A percentile compares a stretch with the other conserved stretches of the same genome.
Conservation (phyloP, 305 asterid genomes). For the Euphrasia arctica region DNA sequence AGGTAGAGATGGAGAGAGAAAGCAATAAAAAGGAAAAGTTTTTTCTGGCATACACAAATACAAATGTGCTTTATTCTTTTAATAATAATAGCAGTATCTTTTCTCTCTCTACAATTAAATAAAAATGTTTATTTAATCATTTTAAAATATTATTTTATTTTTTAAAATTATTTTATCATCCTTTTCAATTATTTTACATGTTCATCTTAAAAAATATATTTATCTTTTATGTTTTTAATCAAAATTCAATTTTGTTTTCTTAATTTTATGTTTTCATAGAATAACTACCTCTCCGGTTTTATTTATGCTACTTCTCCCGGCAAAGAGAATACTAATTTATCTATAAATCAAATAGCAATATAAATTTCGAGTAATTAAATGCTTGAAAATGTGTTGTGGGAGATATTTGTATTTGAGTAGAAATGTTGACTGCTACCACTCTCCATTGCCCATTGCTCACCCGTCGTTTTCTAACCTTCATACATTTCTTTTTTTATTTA, state of each 20-base stretch:
- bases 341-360: too few relatives aligned
- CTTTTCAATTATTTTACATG: too few relatives aligned
- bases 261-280: too few relatives aligned
- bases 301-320: too few relatives aligned
- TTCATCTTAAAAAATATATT: too few relatives aligned
- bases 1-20: slow-evolving; percentile 26
- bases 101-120: slow-evolving; percentile 4
- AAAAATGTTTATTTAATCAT: background rate
- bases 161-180: too few relatives aligned
- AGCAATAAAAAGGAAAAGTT: slow-evolving; percentile 55
- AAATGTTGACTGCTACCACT: slow-evolving; percentile 47
- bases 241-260: too few relatives aligned
- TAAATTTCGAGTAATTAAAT: too few relatives aligned
- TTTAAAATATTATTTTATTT: too few relatives aligned
- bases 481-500: background rate
- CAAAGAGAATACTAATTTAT: too few relatives aligned
- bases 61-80: slow-evolving; percentile 43
- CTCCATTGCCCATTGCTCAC: slow-evolving; percentile 19
- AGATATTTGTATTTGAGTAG: slow-evolving; percentile 24
- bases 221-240: too few relatives aligned
- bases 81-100: slow-evolving; percentile 31
- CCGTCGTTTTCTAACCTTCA: background rate
- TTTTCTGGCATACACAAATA: slow-evolving; percentile 44
- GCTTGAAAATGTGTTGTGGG: background rate
- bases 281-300: too few relatives aligned